phyloP scores from a whole-genome alignment of 2,329 filamentous ascomycete species.

The Pestalotiopsis sp. region DNA sequence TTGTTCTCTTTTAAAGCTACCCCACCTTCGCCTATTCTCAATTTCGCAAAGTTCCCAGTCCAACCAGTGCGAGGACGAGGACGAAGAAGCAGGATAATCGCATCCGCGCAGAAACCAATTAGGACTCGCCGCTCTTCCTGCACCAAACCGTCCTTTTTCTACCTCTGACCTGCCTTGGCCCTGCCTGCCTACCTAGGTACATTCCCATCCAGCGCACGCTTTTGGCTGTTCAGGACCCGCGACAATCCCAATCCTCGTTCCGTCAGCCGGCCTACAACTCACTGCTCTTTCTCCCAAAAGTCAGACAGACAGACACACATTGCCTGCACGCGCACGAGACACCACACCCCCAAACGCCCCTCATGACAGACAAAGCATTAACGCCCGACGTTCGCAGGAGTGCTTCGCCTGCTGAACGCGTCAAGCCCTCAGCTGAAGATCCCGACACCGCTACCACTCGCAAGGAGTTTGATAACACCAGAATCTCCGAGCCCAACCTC shows the following conservation, averaged over 20 bases:
- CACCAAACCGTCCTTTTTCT: not conserved
- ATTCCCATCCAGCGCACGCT: not conserved
- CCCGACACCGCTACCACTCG: constrained; percentile 65
- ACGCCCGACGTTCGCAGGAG: constrained; percentile 20
- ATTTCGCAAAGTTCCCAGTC: not conserved
- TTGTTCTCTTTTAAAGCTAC: not conserved
- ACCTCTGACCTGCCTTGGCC: not conserved
- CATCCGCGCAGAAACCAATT: not conserved
- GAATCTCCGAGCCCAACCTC: constrained; percentile 55
- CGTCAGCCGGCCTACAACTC: not conserved
- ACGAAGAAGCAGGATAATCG: not conserved
- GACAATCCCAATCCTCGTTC: not conserved
- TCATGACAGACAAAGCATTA: constrained; percentile 6
- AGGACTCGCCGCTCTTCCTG: not conserved
- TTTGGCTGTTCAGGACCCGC: not conserved
- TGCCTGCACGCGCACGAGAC: not conserved
- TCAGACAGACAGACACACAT: too few species aligned
- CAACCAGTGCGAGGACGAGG: not conserved
- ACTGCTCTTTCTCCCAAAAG: too few species aligned
- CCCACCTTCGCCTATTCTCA: not conserved
- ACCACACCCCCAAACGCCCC: not conserved
- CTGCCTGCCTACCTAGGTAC: not conserved
- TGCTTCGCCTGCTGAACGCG: constrained; percentile 26
- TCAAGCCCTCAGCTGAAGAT: constrained; percentile 46
- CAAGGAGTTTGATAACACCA: constrained; percentile 66